These are phyloP conservation scores for Sporobolomyces roseus DNA, from an alignment of 768 basidiomycete species.

Conservation along the genomic window DNA sequence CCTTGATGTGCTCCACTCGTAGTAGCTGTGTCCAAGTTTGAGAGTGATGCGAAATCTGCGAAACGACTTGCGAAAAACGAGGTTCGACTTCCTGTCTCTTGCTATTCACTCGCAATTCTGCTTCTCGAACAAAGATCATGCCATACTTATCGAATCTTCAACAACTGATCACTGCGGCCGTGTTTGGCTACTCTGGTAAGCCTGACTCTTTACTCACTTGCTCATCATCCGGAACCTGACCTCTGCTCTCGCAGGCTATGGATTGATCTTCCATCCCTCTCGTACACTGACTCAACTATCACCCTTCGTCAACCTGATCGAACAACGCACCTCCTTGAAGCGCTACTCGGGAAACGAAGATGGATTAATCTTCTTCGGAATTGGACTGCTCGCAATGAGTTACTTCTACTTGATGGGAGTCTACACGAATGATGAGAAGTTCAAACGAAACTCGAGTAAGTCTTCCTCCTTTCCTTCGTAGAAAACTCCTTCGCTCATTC, in stretches of 20 bases:
- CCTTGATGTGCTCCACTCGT: too few relatives aligned
- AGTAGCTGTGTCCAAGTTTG: too few relatives aligned
- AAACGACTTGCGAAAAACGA: too few relatives aligned
- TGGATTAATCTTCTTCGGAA: neutral
- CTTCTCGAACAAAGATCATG: neutral
- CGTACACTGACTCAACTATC: neutral
- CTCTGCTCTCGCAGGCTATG: neutral
- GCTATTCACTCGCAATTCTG: neutral
- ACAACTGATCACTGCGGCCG: neutral
- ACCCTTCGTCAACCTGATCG: neutral
- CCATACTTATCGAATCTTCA: slow-evolving; percentile 11
- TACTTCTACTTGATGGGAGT: slow-evolving; percentile 6
- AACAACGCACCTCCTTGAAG: neutral
- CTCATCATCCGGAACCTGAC: neutral
- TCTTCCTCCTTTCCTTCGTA: neutral
- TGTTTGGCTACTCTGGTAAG: neutral
- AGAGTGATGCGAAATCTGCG: too few relatives aligned
- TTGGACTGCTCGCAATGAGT: neutral
- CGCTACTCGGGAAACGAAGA: neutral
- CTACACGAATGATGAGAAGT: slow-evolving; percentile 31
- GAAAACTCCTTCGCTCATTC: neutral
- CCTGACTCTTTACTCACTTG: neutral
- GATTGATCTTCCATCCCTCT: neutral
- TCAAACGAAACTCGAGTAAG: slow-evolving; percentile 32
- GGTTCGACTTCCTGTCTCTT: neutral